Percentiles rank a stretch among this genome's conserved stretches.
phyloP scores from a whole-genome alignment of 2,329 filamentous ascomycete genomes.

The Talaromyces sp. region DNA sequence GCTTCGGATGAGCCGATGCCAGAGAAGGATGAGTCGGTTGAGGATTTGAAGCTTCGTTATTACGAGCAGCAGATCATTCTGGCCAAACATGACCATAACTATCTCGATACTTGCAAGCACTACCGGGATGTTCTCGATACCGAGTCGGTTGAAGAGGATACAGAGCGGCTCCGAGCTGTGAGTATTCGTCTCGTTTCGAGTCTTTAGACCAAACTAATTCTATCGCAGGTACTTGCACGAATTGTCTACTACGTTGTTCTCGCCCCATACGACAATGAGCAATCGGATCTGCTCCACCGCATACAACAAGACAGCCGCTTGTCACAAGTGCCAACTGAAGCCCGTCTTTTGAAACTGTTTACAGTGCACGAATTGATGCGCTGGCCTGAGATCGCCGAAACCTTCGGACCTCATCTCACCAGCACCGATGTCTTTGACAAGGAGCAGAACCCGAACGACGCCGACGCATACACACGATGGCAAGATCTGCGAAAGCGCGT shows the following conservation, averaged over 20 bases:
- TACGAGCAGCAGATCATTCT: constrained; percentile 97
- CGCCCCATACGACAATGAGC: constrained; percentile 96
- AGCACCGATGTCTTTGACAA: constrained; percentile 85
- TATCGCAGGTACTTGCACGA: constrained; percentile 75
- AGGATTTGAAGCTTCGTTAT: constrained; percentile 90
- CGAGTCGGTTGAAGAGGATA: constrained; percentile 87
- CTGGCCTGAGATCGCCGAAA: constrained; percentile 88
- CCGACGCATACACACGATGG: constrained; percentile 84
- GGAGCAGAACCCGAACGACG: constrained; percentile 63
- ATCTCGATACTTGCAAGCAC: constrained; percentile 96
- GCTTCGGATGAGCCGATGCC: constrained; percentile 74
- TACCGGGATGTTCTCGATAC: constrained; percentile 97
- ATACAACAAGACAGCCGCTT: constrained; percentile 84
- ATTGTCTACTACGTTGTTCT: constrained; percentile 98
- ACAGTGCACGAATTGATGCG: constrained; percentile 96
- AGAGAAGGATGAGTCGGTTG: constrained; percentile 82
- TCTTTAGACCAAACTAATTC: neutral
- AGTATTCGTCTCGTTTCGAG: constrained; percentile 34
- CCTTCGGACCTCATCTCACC: constrained; percentile 85
- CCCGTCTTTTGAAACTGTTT: constrained; percentile 87
- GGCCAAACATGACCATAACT: constrained; percentile 96
- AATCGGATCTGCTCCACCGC: constrained; percentile 93
- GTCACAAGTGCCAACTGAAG: constrained; percentile 72
- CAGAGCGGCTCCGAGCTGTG: constrained; percentile 80
- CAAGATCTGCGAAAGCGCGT: constrained; percentile 95